Percentiles rank a stretch among this genome's conserved stretches.
Conservation (phyloP, 2,329 filamentous ascomycete genomes). For the Trichoderma breve region DNA sequence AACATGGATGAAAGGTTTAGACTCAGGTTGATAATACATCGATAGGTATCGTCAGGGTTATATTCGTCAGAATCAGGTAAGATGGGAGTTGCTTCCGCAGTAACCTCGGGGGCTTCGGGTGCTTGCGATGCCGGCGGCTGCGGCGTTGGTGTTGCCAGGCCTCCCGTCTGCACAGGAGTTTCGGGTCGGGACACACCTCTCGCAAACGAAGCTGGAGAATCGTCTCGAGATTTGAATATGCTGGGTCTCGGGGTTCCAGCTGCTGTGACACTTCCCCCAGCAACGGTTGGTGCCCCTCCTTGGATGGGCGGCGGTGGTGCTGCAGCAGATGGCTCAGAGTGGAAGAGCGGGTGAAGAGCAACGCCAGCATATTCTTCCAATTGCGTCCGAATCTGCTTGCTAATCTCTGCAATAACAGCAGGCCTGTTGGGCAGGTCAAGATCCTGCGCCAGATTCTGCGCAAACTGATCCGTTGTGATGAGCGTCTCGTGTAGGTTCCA, state of each 20-base stretch:
- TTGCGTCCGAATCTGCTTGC: constrained; percentile 90
- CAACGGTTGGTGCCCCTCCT: constrained; percentile 16
- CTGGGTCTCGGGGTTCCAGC: constrained; percentile 33
- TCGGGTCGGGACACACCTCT: constrained; percentile 48
- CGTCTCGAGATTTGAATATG: constrained; percentile 38
- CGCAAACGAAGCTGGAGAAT: constrained; percentile 38
- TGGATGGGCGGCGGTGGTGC: constrained; percentile 22
- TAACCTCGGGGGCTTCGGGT: constrained; percentile 55
- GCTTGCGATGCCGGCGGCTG: constrained; percentile 36
- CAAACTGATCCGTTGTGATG: constrained; percentile 93
- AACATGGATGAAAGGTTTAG: constrained; percentile 89
- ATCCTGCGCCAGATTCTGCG: constrained; percentile 85
- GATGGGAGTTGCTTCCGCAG: constrained; percentile 66
- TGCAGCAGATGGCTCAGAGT: constrained; percentile 49
- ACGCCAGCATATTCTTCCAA: constrained; percentile 95
- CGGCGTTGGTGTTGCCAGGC: constrained; percentile 52
- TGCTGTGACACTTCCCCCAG: constrained; percentile 23
- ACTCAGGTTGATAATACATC: constrained; percentile 86
- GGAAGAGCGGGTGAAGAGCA: constrained; percentile 88
- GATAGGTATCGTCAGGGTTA: constrained; percentile 91
- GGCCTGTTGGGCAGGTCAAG: constrained; percentile 80
- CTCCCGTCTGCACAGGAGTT: constrained; percentile 55
- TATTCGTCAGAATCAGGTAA: constrained; percentile 64
- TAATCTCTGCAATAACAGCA: constrained; percentile 73
- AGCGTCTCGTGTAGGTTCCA: constrained; percentile 97